Base-by-base conservation (phyloP, 2,329 filamentous ascomycete genomes). In the Akanthomyces dipterigenus region DNA sequence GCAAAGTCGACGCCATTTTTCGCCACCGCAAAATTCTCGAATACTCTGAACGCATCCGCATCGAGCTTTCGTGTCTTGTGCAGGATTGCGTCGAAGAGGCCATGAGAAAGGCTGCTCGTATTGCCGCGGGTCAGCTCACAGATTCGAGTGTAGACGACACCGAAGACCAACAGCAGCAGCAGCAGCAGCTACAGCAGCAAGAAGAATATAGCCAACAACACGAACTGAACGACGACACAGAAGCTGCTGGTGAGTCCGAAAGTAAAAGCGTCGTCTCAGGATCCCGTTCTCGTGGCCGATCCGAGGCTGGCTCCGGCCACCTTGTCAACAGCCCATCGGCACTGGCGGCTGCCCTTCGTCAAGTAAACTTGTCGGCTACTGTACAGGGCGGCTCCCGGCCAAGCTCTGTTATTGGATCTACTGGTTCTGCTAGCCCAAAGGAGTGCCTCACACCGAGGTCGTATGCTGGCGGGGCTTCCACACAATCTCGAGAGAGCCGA, bases 1-100 rank as follows among this genome's bases (percentile, higher is more conserved):
- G 89, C 49, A 99, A 99, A 72, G 90, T 98, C 1, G 95, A 99
- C 69, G 90, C 93, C 5, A 90, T 98, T 7, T 87, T 96, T 65
- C 89, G 95, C 38, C 91, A 98, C 73, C 88, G 93, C 55, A 88
- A 89, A 67, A 96, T 98, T 55, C 87, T 99, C 36, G 95, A 99
- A 72, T 99, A 99, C 71, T 88, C 93, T 0, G 95, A 99, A 75
- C 88, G 96, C 36, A 96, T 99, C 65, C 90, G 96, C 4, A 84
- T 97, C 51, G 95, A 99, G 70, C 96, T 97, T 69, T 89, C 93
- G 31, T 85, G 96, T 28, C 81, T 97, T 62, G 93, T 99, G 2
- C 91, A 98, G 70, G 91, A 97, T 68, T 99, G 95, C 71, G 96
- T 99, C 57, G 88, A 96, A 63, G 92, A 91, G 64, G 95, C 95